A percentile compares a stretch with the other conserved stretches of the same genome.
Evolutionary conservation across 495 filamentous ascomycete species (phyloP).

Genomic region (Aspergillus panamensis): DNA sequence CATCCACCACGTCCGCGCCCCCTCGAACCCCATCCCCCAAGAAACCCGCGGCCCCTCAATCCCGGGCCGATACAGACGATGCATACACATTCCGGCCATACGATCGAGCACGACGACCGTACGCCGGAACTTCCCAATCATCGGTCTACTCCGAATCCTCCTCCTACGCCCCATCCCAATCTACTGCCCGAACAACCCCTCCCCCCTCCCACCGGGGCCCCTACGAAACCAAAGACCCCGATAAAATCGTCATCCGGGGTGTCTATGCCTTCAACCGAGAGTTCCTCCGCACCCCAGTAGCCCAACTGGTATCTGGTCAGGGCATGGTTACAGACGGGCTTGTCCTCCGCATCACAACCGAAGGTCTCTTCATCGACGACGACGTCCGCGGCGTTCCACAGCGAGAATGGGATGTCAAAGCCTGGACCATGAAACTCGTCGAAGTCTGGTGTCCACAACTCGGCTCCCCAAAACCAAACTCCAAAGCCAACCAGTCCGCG

Average conservation of each 20-base stretch:
- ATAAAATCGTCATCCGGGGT: slow-evolving; percentile 90
- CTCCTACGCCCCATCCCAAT: slow-evolving; percentile 75
- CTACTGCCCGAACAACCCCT: slow-evolving; percentile 80
- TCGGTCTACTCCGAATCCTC: slow-evolving; percentile 79
- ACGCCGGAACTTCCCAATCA: slow-evolving; percentile 47
- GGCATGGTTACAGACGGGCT: slow-evolving; percentile 81
- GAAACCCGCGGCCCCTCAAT: slow-evolving; percentile 55
- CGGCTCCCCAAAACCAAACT: slow-evolving; percentile 21
- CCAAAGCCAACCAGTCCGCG: slow-evolving; percentile 27
- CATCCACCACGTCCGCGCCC: slow-evolving; percentile 29
- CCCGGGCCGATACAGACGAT: slow-evolving; percentile 60
- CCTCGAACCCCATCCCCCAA: slow-evolving; percentile 50
- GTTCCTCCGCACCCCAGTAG: slow-evolving; percentile 73
- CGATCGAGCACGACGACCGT: slow-evolving; percentile 62
- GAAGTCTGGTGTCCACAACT: slow-evolving; percentile 80
- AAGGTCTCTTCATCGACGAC: slow-evolving; percentile 95
- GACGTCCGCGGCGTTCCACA: slow-evolving; percentile 82
- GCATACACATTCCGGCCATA: slow-evolving; percentile 80
- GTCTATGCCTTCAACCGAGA: slow-evolving; percentile 87
- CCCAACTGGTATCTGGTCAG: slow-evolving; percentile 72
- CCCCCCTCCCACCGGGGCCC: slow-evolving; percentile 70
- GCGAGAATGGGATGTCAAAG: slow-evolving; percentile 97
- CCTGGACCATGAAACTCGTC: slow-evolving; percentile 89
- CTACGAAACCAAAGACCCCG: slow-evolving; percentile 83
- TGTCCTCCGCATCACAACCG: slow-evolving; percentile 77